Conservation (phyloP, 257 asterid genomes). For the Marsdenia floribunda region DNA sequence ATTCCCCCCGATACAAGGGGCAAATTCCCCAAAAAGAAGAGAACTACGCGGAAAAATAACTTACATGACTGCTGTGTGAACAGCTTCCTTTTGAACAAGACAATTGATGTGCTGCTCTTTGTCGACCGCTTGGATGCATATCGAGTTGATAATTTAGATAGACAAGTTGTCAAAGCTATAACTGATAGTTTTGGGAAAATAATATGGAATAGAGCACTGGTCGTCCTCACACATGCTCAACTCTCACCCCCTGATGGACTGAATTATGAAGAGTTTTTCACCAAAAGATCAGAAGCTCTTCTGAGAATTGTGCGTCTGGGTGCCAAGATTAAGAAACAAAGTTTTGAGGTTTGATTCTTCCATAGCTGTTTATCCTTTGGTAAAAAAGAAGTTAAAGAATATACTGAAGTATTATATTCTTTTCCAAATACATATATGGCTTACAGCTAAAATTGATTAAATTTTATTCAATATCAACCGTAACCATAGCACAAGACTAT, state of each 20-base stretch:
- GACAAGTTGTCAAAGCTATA: conserved; percentile 80
- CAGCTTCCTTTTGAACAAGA: conserved; percentile 86
- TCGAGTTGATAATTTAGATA: conserved; percentile 94
- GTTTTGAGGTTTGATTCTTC: conserved; percentile 38
- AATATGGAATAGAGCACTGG: conserved; percentile 76
- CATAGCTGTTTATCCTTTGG: conserved; percentile 2
- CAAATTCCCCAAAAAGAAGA: neutral
- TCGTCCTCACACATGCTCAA: conserved; percentile 95
- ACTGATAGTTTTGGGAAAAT: conserved; percentile 75
- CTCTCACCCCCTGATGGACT: conserved; percentile 97
- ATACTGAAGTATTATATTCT: too few species aligned
- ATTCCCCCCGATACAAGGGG: neutral
- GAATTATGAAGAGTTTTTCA: conserved; percentile 72
- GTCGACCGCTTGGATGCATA: conserved; percentile 98
- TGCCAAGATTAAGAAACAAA: conserved; percentile 60
- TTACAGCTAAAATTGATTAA: too few species aligned
- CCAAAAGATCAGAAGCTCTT: conserved; percentile 83
- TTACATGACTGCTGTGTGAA: conserved; percentile 23
- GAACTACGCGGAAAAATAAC: neutral
- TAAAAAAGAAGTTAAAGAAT: neutral
- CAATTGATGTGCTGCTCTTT: conserved; percentile 86
- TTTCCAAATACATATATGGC: too few species aligned
- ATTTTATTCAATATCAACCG: too few species aligned
- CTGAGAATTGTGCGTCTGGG: conserved; percentile 74
- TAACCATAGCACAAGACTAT: too few species aligned